These are phyloP conservation scores for Coniella vitis DNA, from an alignment of 2,329 filamentous ascomycete genomes.

Conservation along the genomic window DNA sequence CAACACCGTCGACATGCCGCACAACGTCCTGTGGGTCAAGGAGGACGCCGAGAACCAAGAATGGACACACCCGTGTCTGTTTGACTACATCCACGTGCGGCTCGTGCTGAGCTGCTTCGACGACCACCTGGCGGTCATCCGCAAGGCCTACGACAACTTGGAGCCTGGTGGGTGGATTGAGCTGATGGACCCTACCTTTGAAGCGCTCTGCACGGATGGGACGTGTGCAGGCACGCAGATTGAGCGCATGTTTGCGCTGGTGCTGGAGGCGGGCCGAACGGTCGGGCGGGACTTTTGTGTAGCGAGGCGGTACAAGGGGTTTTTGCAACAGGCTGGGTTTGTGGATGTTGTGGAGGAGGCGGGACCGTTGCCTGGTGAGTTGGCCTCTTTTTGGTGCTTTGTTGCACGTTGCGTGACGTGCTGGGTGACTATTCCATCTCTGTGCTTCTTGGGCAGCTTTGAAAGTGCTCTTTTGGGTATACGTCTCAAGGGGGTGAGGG, in stretches of 20 bases:
- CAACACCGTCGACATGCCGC: constrained; percentile 22
- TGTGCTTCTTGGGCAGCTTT: too few relatives aligned
- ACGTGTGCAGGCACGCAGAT: constrained; percentile 17
- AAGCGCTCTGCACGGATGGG: constrained; percentile 17
- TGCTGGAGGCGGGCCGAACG: constrained; percentile 13
- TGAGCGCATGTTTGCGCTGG: constrained; percentile 17
- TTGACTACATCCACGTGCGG: constrained; percentile 21
- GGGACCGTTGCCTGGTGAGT: constrained; percentile 27
- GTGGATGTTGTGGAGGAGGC: constrained; percentile 25
- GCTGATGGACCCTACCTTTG: constrained; percentile 20
- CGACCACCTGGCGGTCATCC: constrained; percentile 17
- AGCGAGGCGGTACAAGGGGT: constrained; percentile 12
- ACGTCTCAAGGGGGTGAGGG: too few relatives aligned
- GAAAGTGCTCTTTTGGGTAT: too few relatives aligned
- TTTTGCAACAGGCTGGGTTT: constrained; percentile 26
- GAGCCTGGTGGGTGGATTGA: constrained; percentile 20
- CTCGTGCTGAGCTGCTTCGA: constrained; percentile 18
- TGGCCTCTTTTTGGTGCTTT: too few relatives aligned
- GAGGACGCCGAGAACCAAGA: constrained; percentile 21
- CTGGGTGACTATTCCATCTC: too few relatives aligned
- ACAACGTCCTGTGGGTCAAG: too few relatives aligned
- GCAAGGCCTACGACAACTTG: constrained; percentile 17
- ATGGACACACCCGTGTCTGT: constrained; percentile 19
- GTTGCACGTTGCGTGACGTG: too few relatives aligned
- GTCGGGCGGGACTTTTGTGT: constrained; percentile 5